Evolutionary conservation across 108 stramenopile genomes (phyloP).

Genomic region (Mediolabrus comicus): DNA sequence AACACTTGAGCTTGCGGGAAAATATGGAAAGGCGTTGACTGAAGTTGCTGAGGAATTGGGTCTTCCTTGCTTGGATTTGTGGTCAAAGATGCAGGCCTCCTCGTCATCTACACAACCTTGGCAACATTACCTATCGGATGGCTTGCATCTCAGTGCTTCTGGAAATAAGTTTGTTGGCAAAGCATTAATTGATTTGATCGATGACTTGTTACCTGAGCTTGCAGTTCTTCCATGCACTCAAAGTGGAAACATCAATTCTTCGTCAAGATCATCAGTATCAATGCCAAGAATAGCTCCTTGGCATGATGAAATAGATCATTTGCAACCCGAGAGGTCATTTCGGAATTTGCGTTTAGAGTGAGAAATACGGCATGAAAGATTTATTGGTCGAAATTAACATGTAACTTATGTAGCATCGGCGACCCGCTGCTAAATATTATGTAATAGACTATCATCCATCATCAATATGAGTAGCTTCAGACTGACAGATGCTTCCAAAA

Average conservation of each 20-base stretch:
- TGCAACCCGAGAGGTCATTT: conserved; percentile 54
- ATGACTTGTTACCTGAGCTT: conserved; percentile 44
- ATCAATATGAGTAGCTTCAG: too few species aligned
- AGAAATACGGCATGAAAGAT: too few species aligned
- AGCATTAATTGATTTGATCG: conserved; percentile 41
- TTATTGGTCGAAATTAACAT: too few species aligned
- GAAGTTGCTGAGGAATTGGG: conserved; percentile 43
- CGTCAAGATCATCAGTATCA: conserved; percentile 47
- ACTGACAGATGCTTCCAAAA: too few species aligned
- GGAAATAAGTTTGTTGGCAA: conserved; percentile 65
- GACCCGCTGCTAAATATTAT: too few species aligned
- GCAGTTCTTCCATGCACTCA: conserved; percentile 54
- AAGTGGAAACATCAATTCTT: conserved; percentile 68
- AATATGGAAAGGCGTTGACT: conserved; percentile 49
- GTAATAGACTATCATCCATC: too few species aligned
- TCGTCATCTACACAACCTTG: conserved; percentile 3
- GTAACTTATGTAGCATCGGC: too few species aligned
- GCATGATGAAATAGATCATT: conserved; percentile 78
- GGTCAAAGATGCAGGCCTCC: conserved; percentile 54
- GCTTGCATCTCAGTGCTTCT: conserved; percentile 56
- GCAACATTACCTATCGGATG: conserved; percentile 59
- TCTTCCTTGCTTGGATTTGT: conserved; percentile 46
- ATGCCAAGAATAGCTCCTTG: conserved; percentile 54
- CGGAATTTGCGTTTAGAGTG: neutral
- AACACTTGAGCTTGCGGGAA: conserved; percentile 48